These are phyloP conservation scores for Zygosaccharomyces bailii DNA, from an alignment of 805 yeast genomes.

Conservation along the genomic window DNA sequence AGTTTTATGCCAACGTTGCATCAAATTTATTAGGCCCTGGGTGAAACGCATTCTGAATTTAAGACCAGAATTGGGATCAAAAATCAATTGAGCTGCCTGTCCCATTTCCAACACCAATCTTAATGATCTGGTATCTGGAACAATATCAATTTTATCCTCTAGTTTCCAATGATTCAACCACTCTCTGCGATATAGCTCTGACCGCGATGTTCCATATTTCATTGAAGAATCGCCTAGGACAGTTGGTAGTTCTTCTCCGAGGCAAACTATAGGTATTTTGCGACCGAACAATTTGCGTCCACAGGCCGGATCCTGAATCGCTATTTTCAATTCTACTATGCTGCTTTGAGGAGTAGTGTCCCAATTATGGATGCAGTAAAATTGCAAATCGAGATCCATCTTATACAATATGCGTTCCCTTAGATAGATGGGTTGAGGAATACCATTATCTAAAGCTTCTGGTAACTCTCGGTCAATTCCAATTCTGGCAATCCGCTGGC, in stretches of 20 bases:
- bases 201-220: slow-evolving; percentile 17
- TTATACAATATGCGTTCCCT: slow-evolving; percentile 26
- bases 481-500: slow-evolving; percentile 18
- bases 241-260: slow-evolving; percentile 13
- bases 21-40: slow-evolving; percentile 32
- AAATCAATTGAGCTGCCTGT: slow-evolving; percentile 14
- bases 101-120: slow-evolving; percentile 2
- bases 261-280: slow-evolving; percentile 16
- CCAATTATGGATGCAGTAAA: slow-evolving; percentile 21
- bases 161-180: slow-evolving; percentile 26
- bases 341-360: slow-evolving; percentile 2
- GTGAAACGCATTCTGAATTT: slow-evolving; percentile 26
- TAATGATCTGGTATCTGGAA: slow-evolving; percentile 5
- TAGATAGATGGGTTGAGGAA: slow-evolving; percentile 22
- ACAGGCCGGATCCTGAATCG: slow-evolving; percentile 3
- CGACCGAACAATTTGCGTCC: slow-evolving; percentile 9
- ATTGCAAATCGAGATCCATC: slow-evolving; percentile 25
- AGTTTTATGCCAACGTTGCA: slow-evolving; percentile 26
- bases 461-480: slow-evolving; percentile 19
- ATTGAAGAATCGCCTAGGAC: slow-evolving; percentile 7
- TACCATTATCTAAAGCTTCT: slow-evolving; percentile 23
- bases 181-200: slow-evolving; percentile 18
- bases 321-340: slow-evolving; percentile 9
- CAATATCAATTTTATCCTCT: slow-evolving; percentile 18
- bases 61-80: slow-evolving; percentile 23